Evolutionary conservation across 139 green algal genomes (phyloP).

Genomic region (Picochlorum sp.): DNA sequence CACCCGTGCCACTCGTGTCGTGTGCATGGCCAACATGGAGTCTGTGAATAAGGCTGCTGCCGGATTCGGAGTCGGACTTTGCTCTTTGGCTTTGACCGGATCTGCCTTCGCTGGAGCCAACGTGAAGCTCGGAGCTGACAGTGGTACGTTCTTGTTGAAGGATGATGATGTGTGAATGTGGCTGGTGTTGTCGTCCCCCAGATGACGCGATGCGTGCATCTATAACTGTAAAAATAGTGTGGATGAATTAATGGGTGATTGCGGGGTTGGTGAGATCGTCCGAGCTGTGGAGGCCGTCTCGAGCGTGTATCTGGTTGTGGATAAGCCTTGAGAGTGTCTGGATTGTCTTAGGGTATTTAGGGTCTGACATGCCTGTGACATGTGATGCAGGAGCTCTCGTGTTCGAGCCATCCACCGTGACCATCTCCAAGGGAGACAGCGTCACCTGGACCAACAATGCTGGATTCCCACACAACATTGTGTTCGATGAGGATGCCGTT

Average conservation of each 20-base stretch:
- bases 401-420: constrained; percentile 47
- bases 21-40: neutral
- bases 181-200: no score
- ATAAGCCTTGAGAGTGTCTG: no score
- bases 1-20: neutral
- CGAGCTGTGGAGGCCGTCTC: no score
- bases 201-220: no score
- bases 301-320: no score
- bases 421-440: constrained; percentile 65
- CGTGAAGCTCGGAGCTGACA: constrained; percentile 64
- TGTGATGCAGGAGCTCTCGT: constrained; percentile 35
- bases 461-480: constrained; percentile 62
- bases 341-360: neutral
- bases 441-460: constrained; percentile 80
- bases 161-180: no score
- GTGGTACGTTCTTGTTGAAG: constrained; percentile 10
- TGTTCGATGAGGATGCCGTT: constrained; percentile 81
- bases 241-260: no score
- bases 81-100: constrained; percentile 61
- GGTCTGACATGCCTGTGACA: neutral
- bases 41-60: constrained; percentile 13
- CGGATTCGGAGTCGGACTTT: constrained; percentile 46
- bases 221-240: no score
- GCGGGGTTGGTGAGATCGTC: no score
- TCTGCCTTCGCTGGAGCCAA: constrained; percentile 44